phyloP scores from a whole-genome alignment of 345 rosid species.

The Linum usitatissimum region DNA sequence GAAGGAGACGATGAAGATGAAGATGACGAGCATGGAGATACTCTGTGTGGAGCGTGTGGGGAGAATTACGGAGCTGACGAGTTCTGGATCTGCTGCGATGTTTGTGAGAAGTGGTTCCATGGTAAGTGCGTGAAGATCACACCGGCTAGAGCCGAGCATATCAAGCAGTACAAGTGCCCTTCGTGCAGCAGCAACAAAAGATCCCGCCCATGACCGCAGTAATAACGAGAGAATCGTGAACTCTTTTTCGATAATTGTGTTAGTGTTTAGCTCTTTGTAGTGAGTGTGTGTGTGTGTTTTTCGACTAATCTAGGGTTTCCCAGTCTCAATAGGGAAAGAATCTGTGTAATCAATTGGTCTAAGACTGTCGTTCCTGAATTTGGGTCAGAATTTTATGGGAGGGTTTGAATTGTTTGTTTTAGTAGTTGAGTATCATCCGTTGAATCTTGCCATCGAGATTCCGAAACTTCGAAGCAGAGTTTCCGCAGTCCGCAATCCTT shows the following conservation, averaged over 20 bases:
- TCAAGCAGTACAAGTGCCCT: conserved; percentile 90
- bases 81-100: conserved; percentile 79
- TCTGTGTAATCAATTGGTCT: too few species aligned
- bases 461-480: not conserved
- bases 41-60: conserved; percentile 76
- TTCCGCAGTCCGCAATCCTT: not conserved
- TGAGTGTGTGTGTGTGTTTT: not conserved
- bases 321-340: too few species aligned
- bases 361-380: too few species aligned
- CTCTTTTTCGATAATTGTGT: not conserved
- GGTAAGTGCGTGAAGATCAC: conserved; percentile 88
- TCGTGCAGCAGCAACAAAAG: conserved; percentile 95
- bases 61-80: conserved; percentile 65
- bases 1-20: conserved; percentile 47
- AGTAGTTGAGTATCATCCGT: too few species aligned
- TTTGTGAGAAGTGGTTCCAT: conserved; percentile 81
- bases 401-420: too few species aligned
- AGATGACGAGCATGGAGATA: conserved; percentile 57
- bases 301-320: conserved; percentile 1
- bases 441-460: not conserved
- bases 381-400: too few species aligned
- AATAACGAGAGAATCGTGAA: too few species aligned
- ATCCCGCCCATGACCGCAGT: conserved; percentile 37
- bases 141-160: conserved; percentile 85
- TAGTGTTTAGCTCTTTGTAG: conserved; percentile 1